Conservation (phyloP, 1,284 basidiomycete genomes). For the Malassezia restricta region DNA sequence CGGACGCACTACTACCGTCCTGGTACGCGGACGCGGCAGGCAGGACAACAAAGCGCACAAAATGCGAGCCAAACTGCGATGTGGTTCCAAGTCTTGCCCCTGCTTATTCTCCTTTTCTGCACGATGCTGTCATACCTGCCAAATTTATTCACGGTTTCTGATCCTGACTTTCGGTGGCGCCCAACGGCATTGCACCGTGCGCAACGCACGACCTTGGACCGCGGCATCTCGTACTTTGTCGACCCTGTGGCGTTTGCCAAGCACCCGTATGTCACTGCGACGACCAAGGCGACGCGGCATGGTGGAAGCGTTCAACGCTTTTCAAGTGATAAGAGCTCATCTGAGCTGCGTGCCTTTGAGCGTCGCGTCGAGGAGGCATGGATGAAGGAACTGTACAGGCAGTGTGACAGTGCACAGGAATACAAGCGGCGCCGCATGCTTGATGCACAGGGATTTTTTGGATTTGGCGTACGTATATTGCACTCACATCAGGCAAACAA, state of each 20-base stretch:
- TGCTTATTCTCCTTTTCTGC: slow-evolving; percentile 49
- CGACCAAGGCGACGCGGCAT: slow-evolving; percentile 19
- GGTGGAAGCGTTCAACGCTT: slow-evolving; percentile 15
- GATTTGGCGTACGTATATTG: slow-evolving; percentile 11
- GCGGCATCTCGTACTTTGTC: slow-evolving; percentile 73
- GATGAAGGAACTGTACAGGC: slow-evolving; percentile 17
- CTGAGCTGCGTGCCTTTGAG: slow-evolving; percentile 18
- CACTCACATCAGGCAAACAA: slow-evolving; percentile 21
- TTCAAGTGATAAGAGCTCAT: slow-evolving; percentile 22
- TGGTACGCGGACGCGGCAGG: slow-evolving; percentile 10
- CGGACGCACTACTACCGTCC: slow-evolving; percentile 28
- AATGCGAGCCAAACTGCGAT: slow-evolving; percentile 55
- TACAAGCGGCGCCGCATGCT: slow-evolving; percentile 8
- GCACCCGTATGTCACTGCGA: slow-evolving; percentile 53
- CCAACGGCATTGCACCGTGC: slow-evolving; percentile 39
- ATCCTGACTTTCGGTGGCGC: slow-evolving; percentile 68
- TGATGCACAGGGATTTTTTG: slow-evolving; percentile 16
- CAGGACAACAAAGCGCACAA: slow-evolving; percentile 33
- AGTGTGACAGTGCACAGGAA: slow-evolving; percentile 15
- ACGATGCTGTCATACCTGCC: slow-evolving; percentile 76
- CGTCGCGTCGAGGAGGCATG: slow-evolving; percentile 13
- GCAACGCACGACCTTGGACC: slow-evolving; percentile 52
- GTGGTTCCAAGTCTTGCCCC: slow-evolving; percentile 70
- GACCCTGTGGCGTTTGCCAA: slow-evolving; percentile 64
- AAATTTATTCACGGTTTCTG: slow-evolving; percentile 57